phyloP scores from a whole-genome alignment of 306 rosid species.

The Pyrus pyrifolia region DNA sequence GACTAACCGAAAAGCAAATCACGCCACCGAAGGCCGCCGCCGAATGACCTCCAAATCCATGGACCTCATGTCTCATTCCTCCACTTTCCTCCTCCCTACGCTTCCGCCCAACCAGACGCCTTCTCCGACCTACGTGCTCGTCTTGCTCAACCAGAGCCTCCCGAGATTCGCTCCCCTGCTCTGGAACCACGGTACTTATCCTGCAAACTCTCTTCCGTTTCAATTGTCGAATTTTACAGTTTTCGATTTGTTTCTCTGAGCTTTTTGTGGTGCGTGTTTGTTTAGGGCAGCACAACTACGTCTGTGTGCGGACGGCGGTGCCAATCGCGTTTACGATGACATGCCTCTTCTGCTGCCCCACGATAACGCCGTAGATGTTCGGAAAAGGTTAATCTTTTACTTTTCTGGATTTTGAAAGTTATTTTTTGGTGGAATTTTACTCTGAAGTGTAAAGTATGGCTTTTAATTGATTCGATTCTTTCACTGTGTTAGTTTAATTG shows the following conservation, averaged over 20 bases:
- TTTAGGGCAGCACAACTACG: slow-evolving; percentile 58
- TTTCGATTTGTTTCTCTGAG: background rate
- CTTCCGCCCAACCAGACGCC: slow-evolving; percentile 12
- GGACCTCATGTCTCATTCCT: slow-evolving; percentile 60
- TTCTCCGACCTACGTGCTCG: slow-evolving; percentile 45
- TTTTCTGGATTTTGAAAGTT: background rate
- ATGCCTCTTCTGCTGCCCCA: slow-evolving; percentile 68
- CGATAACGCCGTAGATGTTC: slow-evolving; percentile 45
- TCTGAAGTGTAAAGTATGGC: background rate
- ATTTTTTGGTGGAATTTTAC: background rate
- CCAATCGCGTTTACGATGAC: slow-evolving; percentile 78
- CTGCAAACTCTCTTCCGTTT: background rate
- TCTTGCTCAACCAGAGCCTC: slow-evolving; percentile 70
- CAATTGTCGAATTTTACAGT: background rate
- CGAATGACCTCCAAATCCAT: slow-evolving; percentile 5
- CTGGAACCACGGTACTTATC: slow-evolving; percentile 70
- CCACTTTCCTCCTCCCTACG: slow-evolving; percentile 57
- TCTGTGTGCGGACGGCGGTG: slow-evolving; percentile 95
- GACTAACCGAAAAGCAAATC: background rate
- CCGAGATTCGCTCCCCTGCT: slow-evolving; percentile 80
- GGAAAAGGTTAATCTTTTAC: slow-evolving; percentile 39
- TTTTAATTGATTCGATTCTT: background rate
- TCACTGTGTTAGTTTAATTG: background rate
- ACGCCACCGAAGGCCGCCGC: background rate
- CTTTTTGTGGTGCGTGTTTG: slow-evolving; percentile 5